Base-by-base conservation (phyloP, 805 yeast species). In the Torulaspora microellipsoides region DNA sequence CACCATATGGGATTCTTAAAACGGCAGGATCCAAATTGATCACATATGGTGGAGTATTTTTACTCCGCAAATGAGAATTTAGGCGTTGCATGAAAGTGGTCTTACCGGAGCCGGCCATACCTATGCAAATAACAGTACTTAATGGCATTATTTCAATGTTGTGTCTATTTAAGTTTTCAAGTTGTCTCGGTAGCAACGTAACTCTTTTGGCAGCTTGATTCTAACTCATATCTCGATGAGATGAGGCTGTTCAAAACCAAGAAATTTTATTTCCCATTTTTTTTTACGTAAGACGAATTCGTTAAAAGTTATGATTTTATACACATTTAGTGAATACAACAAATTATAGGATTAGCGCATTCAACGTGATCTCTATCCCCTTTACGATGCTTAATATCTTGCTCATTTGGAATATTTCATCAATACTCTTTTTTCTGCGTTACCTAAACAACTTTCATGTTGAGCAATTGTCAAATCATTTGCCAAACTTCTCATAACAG, bases 1-100 rank as follows among this genome's bases (percentile, higher is more conserved):
- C 84, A 14, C 90, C 93, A 64, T 81, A 93, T 10, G 99, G 99
- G n/a, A 88, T 83, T 52, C 83, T 86, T 51, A 85, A 68, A 14
- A 93, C 98, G 1, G 99, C 99, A 1, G 99, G 99, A 69, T 93
- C 99, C 39, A 93, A 71, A 60, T 93, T 93, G 46, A 93, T 78
- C 23, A 91, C 95, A 66, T 93, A 93, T 9, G 99, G 98, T 15
- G 91, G 83, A 25, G 67, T 66, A 48, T 82, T 74, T 46, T 77
- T 71, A 28, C 86, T 47, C 59, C 90, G 95, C 28, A 93, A 70
- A 64, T 93, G 95, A 0, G 96, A 78, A 67, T 91, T 91, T 48
- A 93, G 71, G 50, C 99, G 71, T 65, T 93, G 99, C 88, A 93
- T 83, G 63, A 93, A 93, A 8, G 99, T 93, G 68, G 99, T 91